Evolutionary conservation across 805 yeast genomes (phyloP).

Genomic region (Metschnikowia santaceciliae): DNA sequence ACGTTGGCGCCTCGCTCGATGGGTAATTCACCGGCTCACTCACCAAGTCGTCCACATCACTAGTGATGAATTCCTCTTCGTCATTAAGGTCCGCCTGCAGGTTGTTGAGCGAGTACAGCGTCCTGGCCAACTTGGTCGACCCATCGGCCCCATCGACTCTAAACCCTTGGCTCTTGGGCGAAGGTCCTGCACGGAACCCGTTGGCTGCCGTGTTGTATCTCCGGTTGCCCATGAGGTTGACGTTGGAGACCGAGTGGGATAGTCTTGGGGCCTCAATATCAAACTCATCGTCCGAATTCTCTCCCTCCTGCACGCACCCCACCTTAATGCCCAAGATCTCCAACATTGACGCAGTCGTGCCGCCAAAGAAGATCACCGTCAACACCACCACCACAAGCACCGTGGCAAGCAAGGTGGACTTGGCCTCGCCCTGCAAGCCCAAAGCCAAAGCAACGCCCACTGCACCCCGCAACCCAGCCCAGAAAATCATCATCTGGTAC

Average conservation of each 20-base stretch:
- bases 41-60: slow-evolving; percentile 39
- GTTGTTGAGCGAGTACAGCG: slow-evolving; percentile 12
- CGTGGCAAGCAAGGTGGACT: slow-evolving; percentile 84
- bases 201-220: slow-evolving; percentile 16
- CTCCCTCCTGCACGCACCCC: slow-evolving; percentile 74
- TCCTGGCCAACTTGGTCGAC: background rate
- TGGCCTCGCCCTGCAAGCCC: slow-evolving; percentile 93
- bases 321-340: slow-evolving; percentile 90
- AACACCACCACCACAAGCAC: slow-evolving; percentile 94
- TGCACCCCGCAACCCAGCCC: slow-evolving; percentile 99
- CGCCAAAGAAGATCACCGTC: slow-evolving; percentile 95
- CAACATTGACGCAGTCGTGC: slow-evolving; percentile 97
- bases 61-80: slow-evolving; percentile 25
- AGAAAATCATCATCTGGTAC: slow-evolving; percentile 97
- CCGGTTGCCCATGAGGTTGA: slow-evolving; percentile 23
- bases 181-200: slow-evolving; percentile 14
- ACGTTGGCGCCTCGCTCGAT: slow-evolving; percentile 2
- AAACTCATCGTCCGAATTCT: slow-evolving; percentile 88
- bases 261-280: slow-evolving; percentile 74
- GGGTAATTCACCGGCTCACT: slow-evolving; percentile 11
- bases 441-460: slow-evolving; percentile 98
- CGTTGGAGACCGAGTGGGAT: slow-evolving; percentile 10
- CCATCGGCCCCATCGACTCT: slow-evolving; percentile 10
- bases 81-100: slow-evolving; percentile 21
- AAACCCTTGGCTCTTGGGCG: background rate